These are phyloP conservation scores for Ascochyta fabae DNA, from an alignment of 2,329 filamentous ascomycete genomes.

Conservation along the genomic window DNA sequence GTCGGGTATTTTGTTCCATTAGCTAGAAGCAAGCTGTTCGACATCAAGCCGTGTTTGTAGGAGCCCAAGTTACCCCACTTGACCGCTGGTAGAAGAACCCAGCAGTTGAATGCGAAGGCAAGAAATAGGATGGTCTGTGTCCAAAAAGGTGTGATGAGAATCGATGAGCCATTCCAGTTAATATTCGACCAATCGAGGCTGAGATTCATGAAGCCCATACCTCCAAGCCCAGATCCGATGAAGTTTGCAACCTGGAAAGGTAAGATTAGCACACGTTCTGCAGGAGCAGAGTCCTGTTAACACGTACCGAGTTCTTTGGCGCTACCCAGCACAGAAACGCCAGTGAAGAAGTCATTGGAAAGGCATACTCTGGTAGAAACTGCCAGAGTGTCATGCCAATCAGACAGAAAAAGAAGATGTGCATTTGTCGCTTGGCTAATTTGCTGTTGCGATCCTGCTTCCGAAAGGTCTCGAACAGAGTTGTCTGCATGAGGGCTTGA, in stretches of 20 bases:
- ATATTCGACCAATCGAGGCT: conserved; percentile 68
- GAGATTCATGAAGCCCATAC: conserved; percentile 67
- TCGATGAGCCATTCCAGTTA: conserved; percentile 51
- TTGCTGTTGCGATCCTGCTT: conserved; percentile 60
- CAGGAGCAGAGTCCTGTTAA: too few relatives aligned
- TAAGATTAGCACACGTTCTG: neutral
- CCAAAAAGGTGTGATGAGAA: conserved; percentile 63
- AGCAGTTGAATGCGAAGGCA: conserved; percentile 63
- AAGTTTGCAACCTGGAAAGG: conserved; percentile 59
- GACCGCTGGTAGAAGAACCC: conserved; percentile 64
- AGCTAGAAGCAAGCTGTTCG: conserved; percentile 60
- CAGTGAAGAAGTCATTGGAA: conserved; percentile 65
- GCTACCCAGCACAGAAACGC: conserved; percentile 70
- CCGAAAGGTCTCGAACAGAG: conserved; percentile 64
- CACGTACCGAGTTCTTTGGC: conserved; percentile 57
- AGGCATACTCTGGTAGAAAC: conserved; percentile 66
- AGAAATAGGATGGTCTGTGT: conserved; percentile 63
- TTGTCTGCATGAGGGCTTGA: conserved; percentile 62
- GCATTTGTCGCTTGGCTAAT: conserved; percentile 61
- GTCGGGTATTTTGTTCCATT: conserved; percentile 58
- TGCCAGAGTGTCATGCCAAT: conserved; percentile 65
- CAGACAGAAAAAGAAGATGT: conserved; percentile 63
- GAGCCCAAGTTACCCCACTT: conserved; percentile 63
- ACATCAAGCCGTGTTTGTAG: conserved; percentile 64
- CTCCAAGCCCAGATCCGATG: conserved; percentile 65